Evolutionary conservation across 805 yeast species (phyloP), one percentile per base, ranked within the genome.

Genomic region (Saccharomycopsis vini): DNA sequence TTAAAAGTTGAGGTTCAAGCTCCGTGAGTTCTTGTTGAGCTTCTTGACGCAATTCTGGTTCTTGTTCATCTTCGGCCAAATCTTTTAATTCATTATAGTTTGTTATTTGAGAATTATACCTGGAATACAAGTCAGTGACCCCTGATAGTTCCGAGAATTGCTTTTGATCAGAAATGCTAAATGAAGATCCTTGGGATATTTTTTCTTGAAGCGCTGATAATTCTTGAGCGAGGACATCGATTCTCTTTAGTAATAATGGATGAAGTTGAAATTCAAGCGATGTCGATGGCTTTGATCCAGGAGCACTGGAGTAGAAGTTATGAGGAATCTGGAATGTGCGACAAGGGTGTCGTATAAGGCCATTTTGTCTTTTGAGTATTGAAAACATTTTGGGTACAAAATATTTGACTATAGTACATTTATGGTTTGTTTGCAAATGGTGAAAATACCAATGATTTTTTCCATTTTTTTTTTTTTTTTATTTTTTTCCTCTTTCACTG

Each of bases 11-110:
- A 0, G 82, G 82, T 2, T 62, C 48, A 0, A 72, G 52, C 1
- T 61, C 55, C 1, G 63, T 65, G 4, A 86, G 54, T 55, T 89
- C 97, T 3, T 49, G 49, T 35, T 67, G 58, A 0, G 95, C 96
- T 12, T 81, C 89, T 3, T 63, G 67, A 31, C 62, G 64, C 31
- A 81, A 58, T 3, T 65, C 60, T 7, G 66, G 67, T 50, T 80
- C 86, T 18, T 77, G 72, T 46, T 67, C 75, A 3, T 62, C 63
- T 3, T 61, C 63, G 1, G 60, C 46, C 52, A 71, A 59, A 10
- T 52, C 53, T 33, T 57, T 47, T 39, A 72, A 52, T 13, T 62
- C 74, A 7, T 52, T 50, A 40, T 56, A 57, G 23, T 67, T 59
- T 2, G 50, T 49, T 12, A 59, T 52, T 49, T 62, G 58, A 0